Percentiles rank a stretch among this genome's conserved stretches.
phyloP scores from a whole-genome alignment of 441 rosid species.

The Erodium texanum region DNA sequence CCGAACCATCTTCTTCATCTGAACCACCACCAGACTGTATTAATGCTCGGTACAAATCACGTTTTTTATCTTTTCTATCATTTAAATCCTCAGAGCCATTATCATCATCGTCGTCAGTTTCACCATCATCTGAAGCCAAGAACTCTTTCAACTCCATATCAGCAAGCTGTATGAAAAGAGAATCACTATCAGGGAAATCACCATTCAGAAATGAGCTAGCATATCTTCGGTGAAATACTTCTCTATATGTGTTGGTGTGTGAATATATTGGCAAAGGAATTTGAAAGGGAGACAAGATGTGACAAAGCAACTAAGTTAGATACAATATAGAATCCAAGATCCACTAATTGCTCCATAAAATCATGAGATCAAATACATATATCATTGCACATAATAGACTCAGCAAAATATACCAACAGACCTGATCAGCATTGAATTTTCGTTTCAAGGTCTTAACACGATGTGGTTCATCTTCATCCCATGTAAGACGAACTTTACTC shows the following conservation, averaged over 20 bases:
- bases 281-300: neutral
- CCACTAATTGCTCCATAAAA: constrained; percentile 1
- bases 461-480: constrained; percentile 97
- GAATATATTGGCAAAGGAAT: neutral
- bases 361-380: neutral
- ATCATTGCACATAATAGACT: constrained; percentile 5
- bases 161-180: constrained; percentile 44
- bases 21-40: constrained; percentile 55
- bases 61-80: constrained; percentile 37
- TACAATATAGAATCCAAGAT: neutral
- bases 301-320: neutral
- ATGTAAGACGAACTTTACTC: constrained; percentile 61
- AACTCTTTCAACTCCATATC: constrained; percentile 71
- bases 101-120: constrained; percentile 37
- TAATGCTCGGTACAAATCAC: constrained; percentile 56
- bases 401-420: constrained; percentile 14
- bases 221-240: neutral
- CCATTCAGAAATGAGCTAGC: neutral
- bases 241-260: neutral
- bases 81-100: constrained; percentile 23
- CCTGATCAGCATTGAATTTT: constrained; percentile 75
- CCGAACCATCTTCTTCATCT: constrained; percentile 51
- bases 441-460: constrained; percentile 70
- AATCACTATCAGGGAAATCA: constrained; percentile 15
- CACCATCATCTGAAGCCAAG: constrained; percentile 84